phyloP scores from a whole-genome alignment of 305 asterid genomes.

The Rubia peregrina region DNA sequence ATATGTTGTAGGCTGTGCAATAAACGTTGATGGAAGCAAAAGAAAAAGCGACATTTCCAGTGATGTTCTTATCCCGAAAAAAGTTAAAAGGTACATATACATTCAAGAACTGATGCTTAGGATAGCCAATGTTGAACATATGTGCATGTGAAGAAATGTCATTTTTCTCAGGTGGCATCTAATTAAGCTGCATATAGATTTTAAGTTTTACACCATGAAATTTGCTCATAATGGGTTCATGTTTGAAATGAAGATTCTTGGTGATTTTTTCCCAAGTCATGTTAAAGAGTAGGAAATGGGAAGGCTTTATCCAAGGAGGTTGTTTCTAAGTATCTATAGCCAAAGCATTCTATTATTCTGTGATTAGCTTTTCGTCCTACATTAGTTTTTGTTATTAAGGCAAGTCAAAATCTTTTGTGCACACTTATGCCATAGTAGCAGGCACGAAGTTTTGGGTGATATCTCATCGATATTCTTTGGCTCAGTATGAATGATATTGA shows the following conservation, averaged over 20 bases:
- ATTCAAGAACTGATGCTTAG: slow-evolving; percentile 4
- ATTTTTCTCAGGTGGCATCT: neutral
- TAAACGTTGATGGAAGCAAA: slow-evolving; percentile 20
- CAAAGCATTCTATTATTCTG: neutral
- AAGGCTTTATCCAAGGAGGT: neutral
- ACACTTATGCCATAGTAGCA: neutral
- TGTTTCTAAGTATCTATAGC: neutral
- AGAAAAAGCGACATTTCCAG: slow-evolving; percentile 19
- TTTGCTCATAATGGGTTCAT: neutral
- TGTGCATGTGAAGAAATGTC: slow-evolving; percentile 1
- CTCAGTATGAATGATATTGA: slow-evolving; percentile 42
- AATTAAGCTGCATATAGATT: neutral
- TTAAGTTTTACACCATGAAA: neutral
- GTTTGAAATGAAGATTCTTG: neutral
- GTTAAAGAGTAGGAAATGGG: neutral
- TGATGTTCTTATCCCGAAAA: slow-evolving; percentile 21
- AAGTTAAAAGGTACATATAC: slow-evolving; percentile 36
- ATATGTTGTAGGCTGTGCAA: slow-evolving; percentile 25
- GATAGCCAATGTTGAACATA: neutral
- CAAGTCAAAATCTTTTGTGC: neutral
- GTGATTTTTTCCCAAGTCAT: neutral
- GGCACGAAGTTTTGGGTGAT: slow-evolving; percentile 24
- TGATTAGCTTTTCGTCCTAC: neutral
- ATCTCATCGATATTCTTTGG: slow-evolving; percentile 22
- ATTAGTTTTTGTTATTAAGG: neutral